phyloP scores from a whole-genome alignment of 768 basidiomycete species.

The Mycena vulgaris region DNA sequence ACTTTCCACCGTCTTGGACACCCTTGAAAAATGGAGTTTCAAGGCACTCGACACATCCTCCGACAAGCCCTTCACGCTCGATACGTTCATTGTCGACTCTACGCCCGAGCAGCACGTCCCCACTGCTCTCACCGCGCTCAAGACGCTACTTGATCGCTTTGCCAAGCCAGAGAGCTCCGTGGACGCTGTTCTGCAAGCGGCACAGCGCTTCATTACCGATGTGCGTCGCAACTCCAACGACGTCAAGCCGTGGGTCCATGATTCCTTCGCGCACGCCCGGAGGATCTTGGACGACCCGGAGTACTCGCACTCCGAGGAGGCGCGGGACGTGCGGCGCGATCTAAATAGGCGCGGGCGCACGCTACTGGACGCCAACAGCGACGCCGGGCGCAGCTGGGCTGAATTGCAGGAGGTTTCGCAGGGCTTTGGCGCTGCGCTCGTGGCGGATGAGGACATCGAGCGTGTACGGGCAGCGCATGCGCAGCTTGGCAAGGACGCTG shows the following conservation, averaged over 20 bases:
- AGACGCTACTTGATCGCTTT: conserved; percentile 65
- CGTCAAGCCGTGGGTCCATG: conserved; percentile 69
- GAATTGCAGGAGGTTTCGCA: conserved; percentile 60
- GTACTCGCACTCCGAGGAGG: conserved; percentile 68
- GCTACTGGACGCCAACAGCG: conserved; percentile 61
- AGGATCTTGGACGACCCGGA: conserved; percentile 65
- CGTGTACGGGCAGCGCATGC: conserved; percentile 63
- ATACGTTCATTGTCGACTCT: conserved; percentile 29
- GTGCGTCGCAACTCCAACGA: conserved; percentile 66
- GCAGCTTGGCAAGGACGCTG: conserved; percentile 64
- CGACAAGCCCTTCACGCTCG: conserved; percentile 60
- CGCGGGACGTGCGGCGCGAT: conserved; percentile 56
- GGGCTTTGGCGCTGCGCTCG: conserved; percentile 62
- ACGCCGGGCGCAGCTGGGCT: conserved; percentile 67
- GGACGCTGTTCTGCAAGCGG: conserved; percentile 61
- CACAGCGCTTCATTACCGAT: conserved; percentile 61
- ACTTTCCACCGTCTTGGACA: conserved; percentile 69
- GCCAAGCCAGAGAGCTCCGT: conserved; percentile 62
- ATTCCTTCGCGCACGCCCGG: conserved; percentile 63
- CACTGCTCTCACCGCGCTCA: conserved; percentile 44
- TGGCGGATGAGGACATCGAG: conserved; percentile 65
- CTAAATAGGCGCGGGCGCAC: conserved; percentile 67
- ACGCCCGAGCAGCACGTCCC: conserved; percentile 30
- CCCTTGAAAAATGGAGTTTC: conserved; percentile 71
- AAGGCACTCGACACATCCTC: conserved; percentile 65